phyloP scores from a whole-genome alignment of 176 grass and related monocot genomes.

The Themeda triandra region DNA sequence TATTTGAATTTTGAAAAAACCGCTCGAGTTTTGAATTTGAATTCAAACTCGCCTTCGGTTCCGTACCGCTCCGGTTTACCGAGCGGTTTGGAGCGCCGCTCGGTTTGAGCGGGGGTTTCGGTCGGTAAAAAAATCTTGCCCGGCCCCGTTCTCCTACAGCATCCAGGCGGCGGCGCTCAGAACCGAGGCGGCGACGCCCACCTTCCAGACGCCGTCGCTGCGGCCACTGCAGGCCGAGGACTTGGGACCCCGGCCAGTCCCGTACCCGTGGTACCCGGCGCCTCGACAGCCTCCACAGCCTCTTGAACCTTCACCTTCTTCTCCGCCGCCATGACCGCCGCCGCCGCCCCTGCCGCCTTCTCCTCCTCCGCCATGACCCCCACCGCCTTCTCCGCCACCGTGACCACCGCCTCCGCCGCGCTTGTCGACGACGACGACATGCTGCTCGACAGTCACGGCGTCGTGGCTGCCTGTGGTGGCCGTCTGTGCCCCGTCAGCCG shows the following conservation, averaged over 20 bases:
- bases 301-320: neutral
- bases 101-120: too few relatives aligned
- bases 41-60: too few relatives aligned
- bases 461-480: neutral
- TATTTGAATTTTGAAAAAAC: too few relatives aligned
- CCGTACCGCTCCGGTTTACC: too few relatives aligned
- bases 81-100: too few relatives aligned
- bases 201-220: neutral
- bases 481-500: neutral
- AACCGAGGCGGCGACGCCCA: neutral
- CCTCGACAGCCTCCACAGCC: neutral
- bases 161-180: slow-evolving; percentile 15
- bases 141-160: slow-evolving; percentile 3
- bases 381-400: neutral
- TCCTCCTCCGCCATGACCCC: neutral
- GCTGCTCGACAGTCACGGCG: neutral
- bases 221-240: neutral
- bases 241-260: neutral
- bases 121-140: too few relatives aligned
- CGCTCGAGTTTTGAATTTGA: too few relatives aligned
- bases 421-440: neutral
- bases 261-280: neutral
- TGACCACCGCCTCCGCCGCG: neutral
- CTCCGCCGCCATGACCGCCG: neutral
- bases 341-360: neutral